Percentiles rank a stretch among this genome's conserved stretches.
Evolutionary conservation across 139 green algal genomes (phyloP).

Genomic region (Pleodorina starrii): DNA sequence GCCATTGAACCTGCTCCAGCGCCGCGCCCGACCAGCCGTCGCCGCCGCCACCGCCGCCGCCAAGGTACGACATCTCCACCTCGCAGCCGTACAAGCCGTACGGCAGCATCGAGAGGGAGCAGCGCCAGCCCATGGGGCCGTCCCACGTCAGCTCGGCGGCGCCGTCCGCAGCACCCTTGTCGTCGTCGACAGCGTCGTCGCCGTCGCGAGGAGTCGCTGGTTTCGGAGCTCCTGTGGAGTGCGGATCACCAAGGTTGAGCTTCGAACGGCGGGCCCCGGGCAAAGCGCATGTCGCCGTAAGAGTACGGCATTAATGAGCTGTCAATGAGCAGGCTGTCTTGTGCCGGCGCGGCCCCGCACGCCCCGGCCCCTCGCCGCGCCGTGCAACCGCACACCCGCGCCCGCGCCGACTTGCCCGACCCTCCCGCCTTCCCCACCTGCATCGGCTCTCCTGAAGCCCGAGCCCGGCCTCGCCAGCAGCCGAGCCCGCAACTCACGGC

Average conservation of each 20-base stretch:
- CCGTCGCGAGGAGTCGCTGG: too few relatives aligned
- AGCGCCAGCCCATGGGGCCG: slow-evolving; percentile 6
- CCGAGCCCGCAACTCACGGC: not conserved
- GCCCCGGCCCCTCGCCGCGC: not conserved
- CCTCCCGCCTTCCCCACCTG: not conserved
- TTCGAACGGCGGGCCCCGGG: too few relatives aligned
- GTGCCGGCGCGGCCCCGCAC: too few relatives aligned
- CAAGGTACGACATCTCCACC: slow-evolving; percentile 40
- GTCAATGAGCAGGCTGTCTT: too few relatives aligned
- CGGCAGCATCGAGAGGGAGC: not conserved
- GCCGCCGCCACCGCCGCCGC: not conserved
- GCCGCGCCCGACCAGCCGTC: not conserved
- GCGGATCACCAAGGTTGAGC: too few relatives aligned
- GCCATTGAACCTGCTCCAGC: not conserved
- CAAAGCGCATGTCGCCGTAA: too few relatives aligned
- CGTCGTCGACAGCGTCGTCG: too few relatives aligned
- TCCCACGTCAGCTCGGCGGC: not conserved
- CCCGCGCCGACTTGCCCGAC: not conserved
- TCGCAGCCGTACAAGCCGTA: slow-evolving; percentile 30
- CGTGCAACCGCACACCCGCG: not conserved
- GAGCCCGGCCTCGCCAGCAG: not conserved
- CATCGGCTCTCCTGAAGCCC: not conserved
- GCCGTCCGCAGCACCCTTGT: too few relatives aligned
- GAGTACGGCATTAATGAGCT: too few relatives aligned
- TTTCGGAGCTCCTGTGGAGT: too few relatives aligned